A percentile compares a stretch with the other conserved stretches of the same genome.
These are phyloP conservation scores for Neonectria sp. DNA, from an alignment of 2,329 filamentous ascomycete species.

Conservation along the genomic window DNA sequence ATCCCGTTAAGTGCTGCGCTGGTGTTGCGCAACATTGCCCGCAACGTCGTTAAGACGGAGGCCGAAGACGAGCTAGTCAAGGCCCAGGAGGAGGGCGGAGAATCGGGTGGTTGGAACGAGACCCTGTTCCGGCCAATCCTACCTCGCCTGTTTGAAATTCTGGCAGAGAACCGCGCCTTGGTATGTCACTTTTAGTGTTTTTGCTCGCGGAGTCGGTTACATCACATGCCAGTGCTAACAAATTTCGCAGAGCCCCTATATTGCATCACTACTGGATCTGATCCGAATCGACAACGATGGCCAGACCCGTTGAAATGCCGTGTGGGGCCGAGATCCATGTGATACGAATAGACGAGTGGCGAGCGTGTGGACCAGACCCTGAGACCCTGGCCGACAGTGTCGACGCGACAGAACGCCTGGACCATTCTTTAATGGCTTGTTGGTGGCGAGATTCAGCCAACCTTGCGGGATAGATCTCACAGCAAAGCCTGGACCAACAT, in stretches of 20 bases:
- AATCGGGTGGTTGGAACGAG: conserved; percentile 75
- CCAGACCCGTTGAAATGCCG: conserved; percentile 39
- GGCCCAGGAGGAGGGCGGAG: conserved; percentile 60
- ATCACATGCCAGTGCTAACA: conserved; percentile 33
- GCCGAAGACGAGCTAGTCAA: conserved; percentile 69
- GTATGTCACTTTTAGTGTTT: conserved; percentile 55
- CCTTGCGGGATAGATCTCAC: conserved; percentile 26
- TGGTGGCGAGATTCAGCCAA: conserved; percentile 18
- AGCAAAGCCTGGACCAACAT: conserved; percentile 17
- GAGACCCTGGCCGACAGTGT: conserved; percentile 15
- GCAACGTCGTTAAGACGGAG: conserved; percentile 74
- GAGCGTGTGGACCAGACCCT: conserved; percentile 26
- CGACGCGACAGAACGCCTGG: conserved; percentile 20
- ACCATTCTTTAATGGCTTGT: conserved; percentile 14
- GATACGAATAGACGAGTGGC: conserved; percentile 17
- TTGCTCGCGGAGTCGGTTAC: conserved; percentile 8
- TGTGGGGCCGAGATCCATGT: conserved; percentile 24
- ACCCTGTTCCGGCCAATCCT: conserved; percentile 76
- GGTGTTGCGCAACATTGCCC: conserved; percentile 84
- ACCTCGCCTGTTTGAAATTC: conserved; percentile 76
- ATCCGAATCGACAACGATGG: conserved; percentile 51
- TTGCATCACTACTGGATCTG: conserved; percentile 58
- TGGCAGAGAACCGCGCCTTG: conserved; percentile 77
- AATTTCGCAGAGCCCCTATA: conserved; percentile 55
- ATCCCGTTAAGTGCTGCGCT: conserved; percentile 85